Conservation (phyloP, 2,329 filamentous ascomycete species). For the Aspergillus fumigatiaffinis region DNA sequence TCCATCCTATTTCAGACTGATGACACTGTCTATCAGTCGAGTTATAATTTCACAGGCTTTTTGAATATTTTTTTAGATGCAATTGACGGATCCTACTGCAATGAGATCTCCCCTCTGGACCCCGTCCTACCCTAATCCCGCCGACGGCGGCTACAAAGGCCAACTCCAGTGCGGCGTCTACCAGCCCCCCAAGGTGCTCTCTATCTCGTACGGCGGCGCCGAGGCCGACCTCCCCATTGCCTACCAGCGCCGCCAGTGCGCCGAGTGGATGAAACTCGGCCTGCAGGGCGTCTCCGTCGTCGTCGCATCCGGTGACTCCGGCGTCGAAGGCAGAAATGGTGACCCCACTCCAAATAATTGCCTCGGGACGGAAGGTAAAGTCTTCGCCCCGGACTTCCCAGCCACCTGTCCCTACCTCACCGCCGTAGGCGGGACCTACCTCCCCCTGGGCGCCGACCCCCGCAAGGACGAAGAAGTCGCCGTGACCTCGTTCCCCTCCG, state of each 20-base stretch:
- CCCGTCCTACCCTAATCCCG: slow-evolving; percentile 42
- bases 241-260: slow-evolving; percentile 39
- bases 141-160: slow-evolving; percentile 39
- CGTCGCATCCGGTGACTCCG: slow-evolving; percentile 46
- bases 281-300: slow-evolving; percentile 46
- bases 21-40: slow-evolving; percentile 40
- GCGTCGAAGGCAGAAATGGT: slow-evolving; percentile 33
- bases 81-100: slow-evolving; percentile 49
- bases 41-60: slow-evolving; percentile 38
- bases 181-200: slow-evolving; percentile 31
- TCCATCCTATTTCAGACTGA: slow-evolving; percentile 47
- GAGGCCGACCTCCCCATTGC: slow-evolving; percentile 32
- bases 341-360: slow-evolving; percentile 31
- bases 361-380: slow-evolving; percentile 27
- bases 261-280: slow-evolving; percentile 49
- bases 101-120: slow-evolving; percentile 39
- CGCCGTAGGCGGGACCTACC: slow-evolving; percentile 37
- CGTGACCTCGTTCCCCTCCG: slow-evolving; percentile 35
- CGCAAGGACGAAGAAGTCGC: slow-evolving; percentile 34
- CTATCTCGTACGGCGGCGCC: slow-evolving; percentile 33
- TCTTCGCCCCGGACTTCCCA: slow-evolving; percentile 39
- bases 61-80: slow-evolving; percentile 48
- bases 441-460: slow-evolving; percentile 27
- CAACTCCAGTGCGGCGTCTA: slow-evolving; percentile 44
- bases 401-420: slow-evolving; percentile 34